Percentiles rank a stretch among this genome's conserved stretches.
phyloP scores from a whole-genome alignment of 2,329 filamentous ascomycete genomes.

The Trichoderma guizhouense region DNA sequence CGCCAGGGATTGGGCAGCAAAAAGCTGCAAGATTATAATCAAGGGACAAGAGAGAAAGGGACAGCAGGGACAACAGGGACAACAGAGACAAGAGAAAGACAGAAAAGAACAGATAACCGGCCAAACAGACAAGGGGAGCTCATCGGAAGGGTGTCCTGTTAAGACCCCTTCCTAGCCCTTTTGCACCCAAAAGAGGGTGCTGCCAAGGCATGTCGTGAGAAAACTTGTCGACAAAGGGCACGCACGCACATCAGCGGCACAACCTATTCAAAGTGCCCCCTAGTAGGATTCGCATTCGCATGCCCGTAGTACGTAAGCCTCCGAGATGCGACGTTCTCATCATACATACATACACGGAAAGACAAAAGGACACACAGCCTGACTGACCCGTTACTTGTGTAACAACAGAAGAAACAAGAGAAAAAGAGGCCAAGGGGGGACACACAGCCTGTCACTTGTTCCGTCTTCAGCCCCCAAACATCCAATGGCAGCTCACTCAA shows the following conservation, averaged over 20 bases:
- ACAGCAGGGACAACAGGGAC: neutral
- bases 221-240: neutral
- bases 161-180: neutral
- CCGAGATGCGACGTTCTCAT: neutral
- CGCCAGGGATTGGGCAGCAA: neutral
- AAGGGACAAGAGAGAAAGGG: neutral
- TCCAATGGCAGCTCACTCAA: neutral
- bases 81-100: neutral
- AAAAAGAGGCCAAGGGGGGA: neutral
- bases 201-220: neutral
- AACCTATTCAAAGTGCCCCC: neutral
- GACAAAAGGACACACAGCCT: neutral
- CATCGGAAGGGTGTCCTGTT: neutral
- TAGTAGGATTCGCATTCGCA: neutral
- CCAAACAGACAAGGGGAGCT: neutral
- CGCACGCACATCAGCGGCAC: neutral
- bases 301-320: neutral
- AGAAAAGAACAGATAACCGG: neutral
- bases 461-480: neutral
- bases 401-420: neutral
- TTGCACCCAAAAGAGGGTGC: neutral
- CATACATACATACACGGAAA: neutral
- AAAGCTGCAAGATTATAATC: neutral
- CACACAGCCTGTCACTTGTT: neutral
- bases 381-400: neutral